Evolutionary conservation across 257 asterid genomes (phyloP), one percentile per base, ranked within the genome.

Genomic region (Solanum piurae): DNA sequence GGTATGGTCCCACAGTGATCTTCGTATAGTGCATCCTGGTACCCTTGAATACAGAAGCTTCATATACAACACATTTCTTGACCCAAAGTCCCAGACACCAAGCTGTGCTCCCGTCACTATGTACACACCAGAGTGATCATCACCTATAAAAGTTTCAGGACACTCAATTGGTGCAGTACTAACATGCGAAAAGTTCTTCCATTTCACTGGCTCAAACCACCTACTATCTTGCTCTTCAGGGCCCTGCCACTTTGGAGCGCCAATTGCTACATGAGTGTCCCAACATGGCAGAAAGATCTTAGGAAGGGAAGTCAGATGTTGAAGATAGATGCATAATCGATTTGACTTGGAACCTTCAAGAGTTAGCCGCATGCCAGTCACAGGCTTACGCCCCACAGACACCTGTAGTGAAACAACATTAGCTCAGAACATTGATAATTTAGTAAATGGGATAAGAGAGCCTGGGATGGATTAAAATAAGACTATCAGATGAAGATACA

Each of bases 171-270:
- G 98, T 33, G 98, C 96, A 4, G 96, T 94, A 94, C 96, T 94
- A 68, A 94, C 93, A 69, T 95, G 97, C 36, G 97, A 94, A 60
- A 94, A 95, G 52, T 94, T 95, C 88, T 94, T 95, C 98, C 97
- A 95, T 64, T 95, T 95, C 87, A 95, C 94, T 0, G 96, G 96
- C 92, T 95, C 98, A 60, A 95, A 94, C 98, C 98, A 95, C 87
- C 98, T 72, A 90, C 97, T 94, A 91, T 95, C 98, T 89, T 95
- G 98, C 87, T 95, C 98, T 87, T 95, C 96, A 0, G 98, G 97
- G 4, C 98, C 98, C 89, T 93, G 98, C 98, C 98, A 94, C 89
- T 92, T 95, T 11, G 98, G 98, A 85, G 98, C 98, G 74, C 98
- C 98, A 9, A 95, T 94, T 11, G 96, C 95, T 42, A 95, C 83